Base-by-base conservation (phyloP, 2,329 filamentous ascomycete genomes). In the Tolypocladium album region DNA sequence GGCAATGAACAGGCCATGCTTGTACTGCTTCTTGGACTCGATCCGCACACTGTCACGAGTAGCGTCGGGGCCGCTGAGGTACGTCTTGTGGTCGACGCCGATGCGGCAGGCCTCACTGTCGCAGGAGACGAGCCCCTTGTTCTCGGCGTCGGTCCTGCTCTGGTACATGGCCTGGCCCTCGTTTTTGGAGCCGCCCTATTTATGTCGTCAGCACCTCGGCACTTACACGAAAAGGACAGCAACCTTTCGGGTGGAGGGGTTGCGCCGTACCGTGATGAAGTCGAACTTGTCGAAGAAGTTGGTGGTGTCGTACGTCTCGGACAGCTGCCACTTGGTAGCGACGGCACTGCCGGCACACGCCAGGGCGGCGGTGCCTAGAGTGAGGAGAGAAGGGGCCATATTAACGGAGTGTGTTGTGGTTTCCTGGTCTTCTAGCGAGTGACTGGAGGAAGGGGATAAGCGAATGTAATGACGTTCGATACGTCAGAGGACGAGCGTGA, bases 1-100 rank as follows among this genome's bases (percentile, higher is more conserved):
- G 53, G 87, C 77, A 52, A 92, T 83, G 67, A 91, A 81, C 36
- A 91, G 82, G 34, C 86, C 88, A 60, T 84, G 78, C 63, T 79
- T 83, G 74, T 88, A 92, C 8, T 72, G 69, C 56, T 79, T 78
- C 61, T 79, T 85, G 69, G 86, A 88, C 62, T 84, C 81, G 20
- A 92, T 70, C 43, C 88, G 81, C 38, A 92, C 83, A 65, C 85
- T 88, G 63, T 72, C 74, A 24, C 81, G 76, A 50, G 77, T 78
- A 40, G 66, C 60, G 57, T 70, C 67, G 8, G 58, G 60, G 56
- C 62, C 65, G 13, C 55, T 60, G 4, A 70, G 68, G n/a, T 62
- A 61, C 13, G 67, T 64, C 3, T 59, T 67, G 59, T 67, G 59
- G 61, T 80, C 74, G 47, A 75, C 71, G 24, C 74, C 74, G n/a